A percentile compares a stretch with the other conserved stretches of the same genome.
These are phyloP conservation scores for Lotmaria passim DNA, from an alignment of 208 protist genomes.

Conservation along the genomic window DNA sequence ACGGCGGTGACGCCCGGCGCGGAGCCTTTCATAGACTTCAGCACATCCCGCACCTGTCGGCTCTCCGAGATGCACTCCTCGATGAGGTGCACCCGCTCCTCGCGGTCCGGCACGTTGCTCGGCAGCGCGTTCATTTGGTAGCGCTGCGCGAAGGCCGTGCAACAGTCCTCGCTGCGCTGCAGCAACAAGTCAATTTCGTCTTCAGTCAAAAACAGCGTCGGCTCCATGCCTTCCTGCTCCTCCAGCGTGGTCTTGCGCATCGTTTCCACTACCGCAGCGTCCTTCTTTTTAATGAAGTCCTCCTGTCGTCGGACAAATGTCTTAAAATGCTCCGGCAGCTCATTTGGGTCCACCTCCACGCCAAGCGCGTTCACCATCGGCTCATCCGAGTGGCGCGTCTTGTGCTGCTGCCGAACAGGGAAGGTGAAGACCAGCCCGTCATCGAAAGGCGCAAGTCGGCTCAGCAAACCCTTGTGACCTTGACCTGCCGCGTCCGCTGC, in stretches of 20 bases:
- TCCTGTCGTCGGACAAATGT: conserved; percentile 86
- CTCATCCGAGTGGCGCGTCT: conserved; percentile 23
- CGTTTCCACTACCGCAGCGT: conserved; percentile 36
- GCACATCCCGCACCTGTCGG: conserved; percentile 80
- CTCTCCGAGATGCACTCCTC: conserved; percentile 84
- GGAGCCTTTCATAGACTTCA: conserved; percentile 86
- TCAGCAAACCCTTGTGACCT: conserved; percentile 29
- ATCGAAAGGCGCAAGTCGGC: conserved; percentile 44
- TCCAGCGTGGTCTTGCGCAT: conserved; percentile 69
- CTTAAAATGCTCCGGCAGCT: conserved; percentile 78
- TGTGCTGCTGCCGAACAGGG: conserved; percentile 26
- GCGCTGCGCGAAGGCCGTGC: conserved; percentile 51
- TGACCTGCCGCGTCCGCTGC: conserved; percentile 4
- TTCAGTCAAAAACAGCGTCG: conserved; percentile 69
- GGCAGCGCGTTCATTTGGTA: conserved; percentile 79
- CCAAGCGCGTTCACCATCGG: conserved; percentile 67
- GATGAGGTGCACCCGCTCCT: conserved; percentile 62
- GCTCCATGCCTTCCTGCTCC: conserved; percentile 83
- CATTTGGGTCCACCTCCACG: conserved; percentile 65
- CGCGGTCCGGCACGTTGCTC: conserved; percentile 74
- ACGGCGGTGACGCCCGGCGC: conserved; percentile 64
- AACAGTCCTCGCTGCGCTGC: conserved; percentile 68
- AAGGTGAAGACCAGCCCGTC: conserved; percentile 79
- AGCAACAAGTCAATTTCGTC: conserved; percentile 81
- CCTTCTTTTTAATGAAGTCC: conserved; percentile 87